Percentiles rank a stretch among this genome's conserved stretches.
Conservation (phyloP, 2,329 filamentous ascomycete genomes). For the Mollisia scopiformis region DNA sequence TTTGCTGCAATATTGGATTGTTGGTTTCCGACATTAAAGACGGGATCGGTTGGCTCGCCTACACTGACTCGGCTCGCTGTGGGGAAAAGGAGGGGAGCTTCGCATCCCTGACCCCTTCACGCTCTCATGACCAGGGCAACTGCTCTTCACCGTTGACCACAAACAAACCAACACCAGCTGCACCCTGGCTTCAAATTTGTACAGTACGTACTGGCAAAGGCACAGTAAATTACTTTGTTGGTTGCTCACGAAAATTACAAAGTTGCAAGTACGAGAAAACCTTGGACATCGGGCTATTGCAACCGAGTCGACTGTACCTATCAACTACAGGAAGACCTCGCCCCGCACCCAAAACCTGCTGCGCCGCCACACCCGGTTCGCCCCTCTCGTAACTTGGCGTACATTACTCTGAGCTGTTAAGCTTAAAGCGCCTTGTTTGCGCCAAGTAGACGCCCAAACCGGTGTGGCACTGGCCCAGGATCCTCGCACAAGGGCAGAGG, state of each 20-base stretch:
- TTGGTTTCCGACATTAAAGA: background rate
- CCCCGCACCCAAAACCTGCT: background rate
- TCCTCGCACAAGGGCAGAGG: too few species aligned
- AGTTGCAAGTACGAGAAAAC: background rate
- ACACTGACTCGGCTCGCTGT: background rate
- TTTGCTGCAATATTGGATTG: background rate
- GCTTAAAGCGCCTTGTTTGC: slow-evolving; percentile 12
- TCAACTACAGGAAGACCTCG: background rate
- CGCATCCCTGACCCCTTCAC: background rate
- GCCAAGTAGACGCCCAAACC: slow-evolving; percentile 1
- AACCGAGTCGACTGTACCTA: background rate
- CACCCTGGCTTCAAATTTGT: too few species aligned
- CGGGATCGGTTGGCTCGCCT: background rate
- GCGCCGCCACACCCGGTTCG: slow-evolving; percentile 4
- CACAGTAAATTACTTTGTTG: too few species aligned
- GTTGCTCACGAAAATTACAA: background rate
- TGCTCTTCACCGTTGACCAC: background rate
- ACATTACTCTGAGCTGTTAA: slow-evolving; percentile 4
- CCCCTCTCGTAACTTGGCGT: background rate
- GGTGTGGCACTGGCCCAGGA: too few species aligned
- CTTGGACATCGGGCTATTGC: background rate
- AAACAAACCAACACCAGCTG: background rate
- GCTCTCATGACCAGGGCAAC: background rate
- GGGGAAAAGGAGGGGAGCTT: background rate
- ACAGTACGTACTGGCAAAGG: too few species aligned